Evolutionary conservation across 495 filamentous ascomycete genomes (phyloP).

Genomic region (Xylaria acuta): DNA sequence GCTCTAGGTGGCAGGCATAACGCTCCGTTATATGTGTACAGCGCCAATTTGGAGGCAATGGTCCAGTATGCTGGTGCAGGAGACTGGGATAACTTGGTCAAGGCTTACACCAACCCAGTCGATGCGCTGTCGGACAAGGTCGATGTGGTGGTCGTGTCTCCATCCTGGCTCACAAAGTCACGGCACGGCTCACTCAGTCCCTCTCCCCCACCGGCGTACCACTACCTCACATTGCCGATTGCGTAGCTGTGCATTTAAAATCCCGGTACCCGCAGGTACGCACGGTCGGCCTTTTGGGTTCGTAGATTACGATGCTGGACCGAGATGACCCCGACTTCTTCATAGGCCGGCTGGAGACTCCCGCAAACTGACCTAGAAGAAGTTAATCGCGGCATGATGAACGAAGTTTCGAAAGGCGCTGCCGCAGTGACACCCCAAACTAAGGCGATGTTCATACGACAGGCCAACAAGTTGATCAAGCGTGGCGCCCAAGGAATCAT

Average conservation of each 20-base stretch:
- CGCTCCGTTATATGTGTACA: slow-evolving; percentile 32
- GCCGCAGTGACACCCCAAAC: slow-evolving; percentile 23
- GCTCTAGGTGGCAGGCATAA: slow-evolving; percentile 26
- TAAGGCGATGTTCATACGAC: slow-evolving; percentile 24
- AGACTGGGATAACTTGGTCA: slow-evolving; percentile 26
- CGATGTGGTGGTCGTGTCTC: slow-evolving; percentile 30
- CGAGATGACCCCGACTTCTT: slow-evolving; percentile 27
- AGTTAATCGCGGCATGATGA: slow-evolving; percentile 26
- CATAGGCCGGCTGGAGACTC: slow-evolving; percentile 15
- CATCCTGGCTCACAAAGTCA: slow-evolving; percentile 33
- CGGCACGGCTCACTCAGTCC: slow-evolving; percentile 17
- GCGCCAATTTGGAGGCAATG: slow-evolving; percentile 30
- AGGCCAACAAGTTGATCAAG: slow-evolving; percentile 27
- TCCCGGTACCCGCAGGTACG: slow-evolving; percentile 18
- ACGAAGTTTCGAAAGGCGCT: slow-evolving; percentile 27
- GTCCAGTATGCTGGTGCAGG: slow-evolving; percentile 21
- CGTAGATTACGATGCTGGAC: slow-evolving; percentile 25
- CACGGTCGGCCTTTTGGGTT: slow-evolving; percentile 28
- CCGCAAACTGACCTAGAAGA: slow-evolving; percentile 16
- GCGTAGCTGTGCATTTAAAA: slow-evolving; percentile 25
- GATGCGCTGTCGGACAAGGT: slow-evolving; percentile 17
- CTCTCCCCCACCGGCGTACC: slow-evolving; percentile 19
- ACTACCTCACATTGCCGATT: slow-evolving; percentile 32
- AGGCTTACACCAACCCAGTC: slow-evolving; percentile 20
- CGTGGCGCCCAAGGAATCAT: slow-evolving; percentile 30